Base-by-base conservation (phyloP, 768 basidiomycete genomes). In the Xerocomus potaroensis region DNA sequence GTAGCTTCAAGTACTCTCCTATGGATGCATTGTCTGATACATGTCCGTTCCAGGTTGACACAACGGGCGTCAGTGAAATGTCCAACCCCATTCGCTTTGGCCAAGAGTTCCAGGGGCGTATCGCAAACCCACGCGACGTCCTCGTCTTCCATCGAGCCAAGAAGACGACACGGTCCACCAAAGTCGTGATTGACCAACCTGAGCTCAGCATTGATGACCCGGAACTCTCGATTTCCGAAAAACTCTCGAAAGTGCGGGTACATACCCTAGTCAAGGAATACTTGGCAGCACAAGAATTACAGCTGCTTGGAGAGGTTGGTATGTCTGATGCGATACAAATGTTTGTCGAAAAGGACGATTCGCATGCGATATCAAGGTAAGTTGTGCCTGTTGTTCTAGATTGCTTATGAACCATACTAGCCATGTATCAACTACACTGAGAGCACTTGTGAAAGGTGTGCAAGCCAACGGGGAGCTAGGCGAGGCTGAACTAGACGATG, bases 281-380 rank as follows among this genome's bases (percentile, higher is more conserved):
- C 64, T 69, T 99, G 38, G 75, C 83, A 7, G 93, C 91, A 41
- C 96, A 98, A 70, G 90, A 94, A 64, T 69, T 98, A 59, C 92
- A 96, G 70, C 69, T 98, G 41, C 70, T 98, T 15, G 90, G 87
- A 1, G 93, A 96, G 69, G 74, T 76, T 33, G 92, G 87, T 21
- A 89, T 99, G 87, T 85, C 84, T 32, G 89, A 93, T 62, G 96
- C 96, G 6, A 93, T 99, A 43, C 84, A 90, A 71, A 77, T 84
- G 67, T 98, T 89, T 68, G 94, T 99, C 49, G 94, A 97, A 66
- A 99, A 99, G 74, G 95, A 97, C 60, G 93, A 96, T 65, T 83
- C 80, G 23, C 88, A 93, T 71, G 91, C 95, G 8, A 95, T 99
- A 61, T 79, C 83, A 54, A 78, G 72, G 92, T 93, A 54, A 54